Conservation (phyloP, 306 rosid genomes). For the Leucaena leucocephala region DNA sequence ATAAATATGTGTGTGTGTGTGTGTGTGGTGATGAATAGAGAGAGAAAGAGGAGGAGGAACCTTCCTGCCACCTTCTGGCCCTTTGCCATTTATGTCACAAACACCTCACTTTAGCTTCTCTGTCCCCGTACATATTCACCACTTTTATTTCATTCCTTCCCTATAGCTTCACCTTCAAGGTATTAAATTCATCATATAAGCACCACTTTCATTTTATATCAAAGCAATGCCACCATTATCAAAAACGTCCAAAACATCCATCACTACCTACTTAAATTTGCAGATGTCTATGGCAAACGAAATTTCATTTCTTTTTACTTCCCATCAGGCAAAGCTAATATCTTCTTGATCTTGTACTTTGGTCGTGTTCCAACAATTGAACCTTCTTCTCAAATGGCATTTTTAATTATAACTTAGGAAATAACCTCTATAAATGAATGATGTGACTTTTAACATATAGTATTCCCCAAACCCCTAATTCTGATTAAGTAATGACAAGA, state of each 20-base stretch:
- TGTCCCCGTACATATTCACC: background rate
- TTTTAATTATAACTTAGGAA: background rate
- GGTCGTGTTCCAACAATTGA: background rate
- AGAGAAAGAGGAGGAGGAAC: background rate
- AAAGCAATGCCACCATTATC: background rate
- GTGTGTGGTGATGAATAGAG: background rate
- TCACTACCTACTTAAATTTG: background rate
- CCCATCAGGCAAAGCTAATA: background rate
- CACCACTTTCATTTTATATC: background rate
- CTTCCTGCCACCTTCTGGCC: constrained; percentile 28
- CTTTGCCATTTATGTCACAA: constrained; percentile 17
- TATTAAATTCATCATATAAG: background rate
- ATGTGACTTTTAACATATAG: background rate
- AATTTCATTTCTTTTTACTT: background rate
- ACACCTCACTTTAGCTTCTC: background rate
- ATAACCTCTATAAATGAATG: background rate
- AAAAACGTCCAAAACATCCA: constrained; percentile 1
- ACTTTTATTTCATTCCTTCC: background rate
- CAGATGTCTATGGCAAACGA: background rate
- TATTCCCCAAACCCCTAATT: background rate
- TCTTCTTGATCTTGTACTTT: background rate
- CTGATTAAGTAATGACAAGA: background rate
- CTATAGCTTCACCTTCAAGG: background rate
- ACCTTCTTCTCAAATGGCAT: background rate
- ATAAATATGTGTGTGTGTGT: background rate